Base-by-base conservation (phyloP, 1,139 yeast species). In the Kodamaea ohmeri region DNA sequence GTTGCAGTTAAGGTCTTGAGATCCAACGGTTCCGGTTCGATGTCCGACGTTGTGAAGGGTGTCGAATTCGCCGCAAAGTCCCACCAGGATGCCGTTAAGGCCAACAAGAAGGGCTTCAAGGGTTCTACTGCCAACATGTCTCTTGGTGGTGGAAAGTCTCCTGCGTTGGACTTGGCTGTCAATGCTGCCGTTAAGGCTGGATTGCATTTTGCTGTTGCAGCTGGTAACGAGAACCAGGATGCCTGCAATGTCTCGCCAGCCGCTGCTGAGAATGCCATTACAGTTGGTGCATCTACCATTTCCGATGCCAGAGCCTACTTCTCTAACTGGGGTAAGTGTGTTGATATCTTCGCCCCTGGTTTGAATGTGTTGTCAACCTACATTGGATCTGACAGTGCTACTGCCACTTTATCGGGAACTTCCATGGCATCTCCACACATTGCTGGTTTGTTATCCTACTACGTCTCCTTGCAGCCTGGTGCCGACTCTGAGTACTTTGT, bases 371-470 rank as follows among this genome's bases (percentile, higher is more conserved):
- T 83, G 54, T 83, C 92, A 22, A 84, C 95, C 39, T 92, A 89
- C 69, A 89, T 86, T 61, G 95, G 96, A 36, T 83, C 95, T 27
- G 80, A 80, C 49, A 63, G 76, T 42, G 89, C 94, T 35, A 83
- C 95, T 49, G 95, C 96, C 44, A 80, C 92, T 37, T 76, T 92
- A 65, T 88, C 97, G 28, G 98, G 98, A 67, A 92, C 98, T 15
- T 92, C 98, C 15, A 92, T 92, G 98, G 98, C 98, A 25, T 87
- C 97, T 33, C 98, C 98, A 38, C 97, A 92, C 61, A 84, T 92
- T 60, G 84, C 89, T 46, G 98, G 98, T 51, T 75, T 92, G 61
- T 73, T 83, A 58, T 70, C 97, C 4, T 92, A 92, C 76, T 90
- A 79, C 68, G 71, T 92, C 53, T 87, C 97, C 16, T 80, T 92